Percentiles rank a stretch among this genome's conserved stretches.
phyloP scores from a whole-genome alignment of 139 green algal genomes.

The Chlamydomonas sp. region DNA sequence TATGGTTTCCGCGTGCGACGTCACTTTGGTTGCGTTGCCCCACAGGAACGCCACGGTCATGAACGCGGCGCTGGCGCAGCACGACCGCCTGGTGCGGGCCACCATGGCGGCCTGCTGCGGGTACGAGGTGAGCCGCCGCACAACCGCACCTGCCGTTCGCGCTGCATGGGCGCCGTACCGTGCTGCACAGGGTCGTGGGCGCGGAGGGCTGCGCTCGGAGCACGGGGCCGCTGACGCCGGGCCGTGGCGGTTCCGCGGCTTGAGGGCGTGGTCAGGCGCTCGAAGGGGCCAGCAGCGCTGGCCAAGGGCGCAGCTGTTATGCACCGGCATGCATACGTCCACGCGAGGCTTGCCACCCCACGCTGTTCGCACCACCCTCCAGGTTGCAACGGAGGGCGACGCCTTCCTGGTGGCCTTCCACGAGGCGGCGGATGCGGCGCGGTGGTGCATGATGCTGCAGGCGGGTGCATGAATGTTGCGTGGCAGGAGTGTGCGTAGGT shows the following conservation, averaged over 20 bases:
- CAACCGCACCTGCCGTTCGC: no score
- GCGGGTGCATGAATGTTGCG: no score
- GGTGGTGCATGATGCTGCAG: conserved; percentile 25
- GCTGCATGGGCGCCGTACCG: no score
- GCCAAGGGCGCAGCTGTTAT: no score
- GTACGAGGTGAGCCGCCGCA: conserved; percentile 13
- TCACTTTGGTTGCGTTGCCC: neutral
- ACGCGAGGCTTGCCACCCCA: neutral
- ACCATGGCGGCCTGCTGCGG: conserved; percentile 37
- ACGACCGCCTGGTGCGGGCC: conserved; percentile 17
- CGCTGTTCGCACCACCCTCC: neutral
- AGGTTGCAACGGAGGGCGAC: conserved; percentile 26
- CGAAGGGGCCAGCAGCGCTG: no score
- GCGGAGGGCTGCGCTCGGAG: no score
- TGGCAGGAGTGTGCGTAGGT: no score
- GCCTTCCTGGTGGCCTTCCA: conserved; percentile 36
- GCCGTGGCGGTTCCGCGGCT: no score
- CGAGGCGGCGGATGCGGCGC: conserved; percentile 24
- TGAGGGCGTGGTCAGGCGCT: no score
- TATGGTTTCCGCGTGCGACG: neutral
- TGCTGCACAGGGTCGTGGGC: no score
- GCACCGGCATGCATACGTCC: no score
- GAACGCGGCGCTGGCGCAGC: conserved; percentile 26
- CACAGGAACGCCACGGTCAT: neutral
- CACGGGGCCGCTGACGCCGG: no score